These are phyloP conservation scores for Clonostachys rhizophaga DNA, from an alignment of 2,329 filamentous ascomycete species.

Conservation along the genomic window DNA sequence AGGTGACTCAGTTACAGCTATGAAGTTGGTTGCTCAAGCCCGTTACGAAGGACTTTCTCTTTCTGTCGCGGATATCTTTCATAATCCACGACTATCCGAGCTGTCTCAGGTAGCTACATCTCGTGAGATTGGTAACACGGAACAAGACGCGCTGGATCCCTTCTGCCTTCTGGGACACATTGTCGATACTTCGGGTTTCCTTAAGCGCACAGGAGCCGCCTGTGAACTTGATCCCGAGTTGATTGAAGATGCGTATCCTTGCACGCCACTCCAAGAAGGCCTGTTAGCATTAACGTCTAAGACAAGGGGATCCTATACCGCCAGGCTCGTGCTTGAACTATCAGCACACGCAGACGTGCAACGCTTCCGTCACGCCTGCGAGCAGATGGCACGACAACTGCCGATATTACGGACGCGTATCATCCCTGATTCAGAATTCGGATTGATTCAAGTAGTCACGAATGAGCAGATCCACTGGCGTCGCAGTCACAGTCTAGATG, in stretches of 20 bases:
- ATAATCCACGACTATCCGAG: conserved; percentile 26
- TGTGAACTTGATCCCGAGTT: neutral
- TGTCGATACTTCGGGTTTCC: neutral
- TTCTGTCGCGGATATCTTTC: conserved; percentile 39
- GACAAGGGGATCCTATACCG: neutral
- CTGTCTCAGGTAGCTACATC: neutral
- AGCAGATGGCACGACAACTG: neutral
- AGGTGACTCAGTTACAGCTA: conserved; percentile 38
- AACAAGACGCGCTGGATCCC: neutral
- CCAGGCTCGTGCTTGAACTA: neutral
- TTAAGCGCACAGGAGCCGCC: conserved; percentile 11
- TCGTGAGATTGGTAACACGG: neutral
- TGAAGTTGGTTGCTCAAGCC: conserved; percentile 22
- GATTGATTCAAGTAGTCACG: conserved; percentile 7
- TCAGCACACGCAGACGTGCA: conserved; percentile 3
- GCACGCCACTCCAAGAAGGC: conserved; percentile 26
- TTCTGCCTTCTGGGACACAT: neutral
- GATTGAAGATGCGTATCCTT: conserved; percentile 26
- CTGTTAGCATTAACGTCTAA: conserved; percentile 8
- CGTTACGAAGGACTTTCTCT: conserved; percentile 25
- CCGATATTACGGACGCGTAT: neutral
- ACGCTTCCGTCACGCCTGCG: conserved; percentile 7
- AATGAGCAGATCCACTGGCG: neutral
- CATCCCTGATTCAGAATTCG: neutral
- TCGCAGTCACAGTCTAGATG: neutral